Evolutionary conservation across 768 basidiomycete genomes (phyloP).

Genomic region (Boletus insuetus): DNA sequence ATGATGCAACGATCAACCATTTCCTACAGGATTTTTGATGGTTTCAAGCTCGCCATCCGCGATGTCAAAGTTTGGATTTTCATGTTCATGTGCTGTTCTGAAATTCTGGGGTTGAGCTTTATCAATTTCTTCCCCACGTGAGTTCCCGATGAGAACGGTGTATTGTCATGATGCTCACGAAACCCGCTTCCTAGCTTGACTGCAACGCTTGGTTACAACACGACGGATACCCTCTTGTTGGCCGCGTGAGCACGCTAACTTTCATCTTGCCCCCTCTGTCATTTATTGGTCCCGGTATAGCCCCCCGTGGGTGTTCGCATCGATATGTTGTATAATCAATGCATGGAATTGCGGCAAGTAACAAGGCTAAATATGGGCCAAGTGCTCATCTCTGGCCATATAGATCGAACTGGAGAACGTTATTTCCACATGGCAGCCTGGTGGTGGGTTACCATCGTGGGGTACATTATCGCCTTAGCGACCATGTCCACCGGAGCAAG

Average conservation of each 20-base stretch:
- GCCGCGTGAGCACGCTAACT: constrained; percentile 45
- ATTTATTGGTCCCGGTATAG: constrained; percentile 28
- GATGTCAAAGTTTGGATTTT: constrained; percentile 56
- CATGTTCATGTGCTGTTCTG: constrained; percentile 47
- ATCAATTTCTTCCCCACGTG: constrained; percentile 59
- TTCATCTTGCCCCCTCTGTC: neutral
- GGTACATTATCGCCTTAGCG: constrained; percentile 55
- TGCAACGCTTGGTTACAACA: constrained; percentile 59
- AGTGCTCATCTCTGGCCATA: neutral
- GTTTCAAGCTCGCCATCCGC: constrained; percentile 52
- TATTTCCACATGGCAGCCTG: constrained; percentile 57
- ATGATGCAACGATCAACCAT: too few species aligned
- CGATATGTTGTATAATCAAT: constrained; percentile 46
- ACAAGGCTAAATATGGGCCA: too few species aligned
- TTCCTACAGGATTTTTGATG: constrained; percentile 41
- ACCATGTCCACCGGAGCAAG: constrained; percentile 51
- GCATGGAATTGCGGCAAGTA: constrained; percentile 52
- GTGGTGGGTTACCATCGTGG: constrained; percentile 61
- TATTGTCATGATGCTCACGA: neutral
- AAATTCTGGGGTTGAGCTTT: constrained; percentile 55
- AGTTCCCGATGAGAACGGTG: constrained; percentile 4
- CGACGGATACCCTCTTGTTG: constrained; percentile 56
- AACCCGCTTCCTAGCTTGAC: constrained; percentile 40
- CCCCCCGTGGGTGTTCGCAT: constrained; percentile 60
- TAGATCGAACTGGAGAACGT: constrained; percentile 58